Evolutionary conservation across 2,329 filamentous ascomycete genomes (phyloP), one percentile per base, ranked within the genome.

Genomic region (Domatiomyces catenatus): DNA sequence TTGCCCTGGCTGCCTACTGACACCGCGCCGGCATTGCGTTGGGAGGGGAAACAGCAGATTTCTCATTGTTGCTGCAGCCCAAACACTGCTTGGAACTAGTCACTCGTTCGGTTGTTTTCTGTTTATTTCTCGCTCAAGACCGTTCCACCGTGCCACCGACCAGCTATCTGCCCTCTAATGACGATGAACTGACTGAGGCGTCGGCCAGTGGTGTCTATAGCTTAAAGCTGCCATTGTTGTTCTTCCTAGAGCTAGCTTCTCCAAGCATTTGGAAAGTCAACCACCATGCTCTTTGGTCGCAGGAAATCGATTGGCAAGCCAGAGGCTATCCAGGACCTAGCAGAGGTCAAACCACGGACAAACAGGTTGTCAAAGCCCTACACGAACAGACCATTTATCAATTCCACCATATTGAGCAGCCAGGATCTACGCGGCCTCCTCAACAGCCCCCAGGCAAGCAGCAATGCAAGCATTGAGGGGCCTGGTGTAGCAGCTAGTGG

Each of bases 281-380:
- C 42, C 52, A 53, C 45, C 32, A 56, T 56, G 53, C 32, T 51
- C 36, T 56, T 58, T 48, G 50, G 47, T 44, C 50, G 46, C 22
- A 46, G 54, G n/a, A 56, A 54, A 46, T 52, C 54, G 8, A 48
- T 26, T 36, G 28, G 49, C 2, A 47, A 53, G 18, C 46, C 47
- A 28, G 52, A 54, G 36, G n/a, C 44, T 20, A 20, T 17, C 24
- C 39, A 53, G 22, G 46, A 46, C 19, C 52, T 54, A 44, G 42
- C 49, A n/a, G 56, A 58, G 32, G 20, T 52, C 44, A 39, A 39
- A 12, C 55, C 53, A 43, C 52, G 55, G n/a, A 50, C 56, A 45
- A 55, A 58, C 22, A 57, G 56, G n/a, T 39, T 60, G 28, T 60
- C 58, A 3, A 60, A 60, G 47, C 58, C 58, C 26, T 49, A 50